Evolutionary conservation across 148 eudicot species (phyloP).

Genomic region (Persicaria tinctoria): DNA sequence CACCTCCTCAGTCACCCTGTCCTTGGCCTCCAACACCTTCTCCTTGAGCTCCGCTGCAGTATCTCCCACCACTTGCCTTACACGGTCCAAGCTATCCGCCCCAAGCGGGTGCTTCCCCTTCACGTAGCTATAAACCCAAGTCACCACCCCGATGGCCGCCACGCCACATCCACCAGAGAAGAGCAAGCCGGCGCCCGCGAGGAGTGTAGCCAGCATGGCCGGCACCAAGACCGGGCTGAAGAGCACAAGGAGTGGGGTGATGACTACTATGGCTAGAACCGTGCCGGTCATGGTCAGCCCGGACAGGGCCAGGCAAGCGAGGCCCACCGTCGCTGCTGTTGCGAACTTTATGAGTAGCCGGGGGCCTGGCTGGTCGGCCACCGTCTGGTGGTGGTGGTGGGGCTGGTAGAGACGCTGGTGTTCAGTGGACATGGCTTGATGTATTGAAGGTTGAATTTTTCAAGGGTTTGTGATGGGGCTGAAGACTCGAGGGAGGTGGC

Average conservation of each 20-base stretch:
- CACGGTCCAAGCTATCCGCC: neutral
- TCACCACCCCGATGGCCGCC: neutral
- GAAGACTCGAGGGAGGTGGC: neutral
- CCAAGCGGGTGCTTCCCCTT: constrained; percentile 7
- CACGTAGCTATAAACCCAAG: constrained; percentile 2
- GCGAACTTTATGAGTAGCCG: constrained; percentile 9
- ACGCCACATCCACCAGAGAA: neutral
- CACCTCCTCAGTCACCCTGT: neutral
- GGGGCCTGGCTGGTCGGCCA: neutral
- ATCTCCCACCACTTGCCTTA: neutral
- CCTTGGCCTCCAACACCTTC: neutral
- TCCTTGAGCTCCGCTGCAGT: neutral
- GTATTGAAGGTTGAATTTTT: too few species aligned
- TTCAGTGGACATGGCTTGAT: neutral
- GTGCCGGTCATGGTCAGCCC: constrained; percentile 7
- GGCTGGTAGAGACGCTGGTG: neutral
- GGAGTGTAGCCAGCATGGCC: neutral
- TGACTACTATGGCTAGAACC: neutral
- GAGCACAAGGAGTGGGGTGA: neutral
- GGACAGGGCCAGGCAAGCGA: neutral
- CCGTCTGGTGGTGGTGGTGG: neutral
- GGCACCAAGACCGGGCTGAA: constrained; percentile 10
- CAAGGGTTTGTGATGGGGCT: neutral
- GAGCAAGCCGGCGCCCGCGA: neutral
- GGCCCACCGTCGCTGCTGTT: neutral